phyloP scores from a whole-genome alignment of 768 basidiomycete species.

The Xanthoconium stramineum region DNA sequence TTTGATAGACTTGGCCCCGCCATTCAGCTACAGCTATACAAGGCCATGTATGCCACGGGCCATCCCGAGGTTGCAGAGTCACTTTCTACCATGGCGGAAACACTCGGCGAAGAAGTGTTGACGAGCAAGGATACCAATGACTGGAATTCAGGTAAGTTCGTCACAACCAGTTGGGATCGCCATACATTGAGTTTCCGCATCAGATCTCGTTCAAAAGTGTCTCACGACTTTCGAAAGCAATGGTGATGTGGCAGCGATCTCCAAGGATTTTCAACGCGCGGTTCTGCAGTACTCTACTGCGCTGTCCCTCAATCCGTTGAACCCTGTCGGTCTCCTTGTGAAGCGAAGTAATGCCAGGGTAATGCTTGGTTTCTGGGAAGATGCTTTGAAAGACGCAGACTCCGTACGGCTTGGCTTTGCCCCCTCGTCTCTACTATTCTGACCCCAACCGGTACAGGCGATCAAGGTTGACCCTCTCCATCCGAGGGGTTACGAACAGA shows the following conservation, averaged over 20 bases:
- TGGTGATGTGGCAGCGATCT: neutral
- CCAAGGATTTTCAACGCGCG: neutral
- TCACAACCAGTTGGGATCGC: neutral
- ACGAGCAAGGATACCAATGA: neutral
- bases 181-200: neutral
- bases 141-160: neutral
- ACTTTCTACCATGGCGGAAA: neutral
- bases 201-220: neutral
- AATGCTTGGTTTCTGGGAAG: neutral
- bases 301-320: neutral
- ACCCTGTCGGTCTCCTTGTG: neutral
- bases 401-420: neutral
- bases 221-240: neutral
- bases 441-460: neutral
- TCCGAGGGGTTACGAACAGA: too few species aligned
- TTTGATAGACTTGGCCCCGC: too few species aligned
- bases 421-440: neutral
- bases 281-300: neutral
- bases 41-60: too few species aligned
- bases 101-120: neutral
- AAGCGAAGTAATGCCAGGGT: conserved; percentile 1
- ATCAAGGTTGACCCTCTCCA: too few species aligned
- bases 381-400: neutral
- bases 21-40: too few species aligned
- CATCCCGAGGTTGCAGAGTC: neutral